phyloP scores from a whole-genome alignment of 1,284 basidiomycete species.

The Cryptococcus hybrid region DNA sequence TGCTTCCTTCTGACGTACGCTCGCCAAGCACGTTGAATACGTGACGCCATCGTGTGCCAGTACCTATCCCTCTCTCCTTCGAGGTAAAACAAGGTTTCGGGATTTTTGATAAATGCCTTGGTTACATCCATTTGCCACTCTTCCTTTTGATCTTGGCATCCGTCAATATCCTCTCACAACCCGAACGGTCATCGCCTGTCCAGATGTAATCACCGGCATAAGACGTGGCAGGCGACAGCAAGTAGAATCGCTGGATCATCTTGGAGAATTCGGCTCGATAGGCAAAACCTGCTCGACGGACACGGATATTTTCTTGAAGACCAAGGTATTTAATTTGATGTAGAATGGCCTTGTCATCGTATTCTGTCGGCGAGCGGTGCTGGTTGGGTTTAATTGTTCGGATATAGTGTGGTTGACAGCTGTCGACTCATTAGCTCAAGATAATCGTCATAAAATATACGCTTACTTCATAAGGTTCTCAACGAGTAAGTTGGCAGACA shows the following conservation, averaged over 20 bases:
- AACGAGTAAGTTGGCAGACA: conserved; percentile 90
- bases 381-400: conserved; percentile 99
- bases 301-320: conserved; percentile 97
- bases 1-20: conserved; percentile 94
- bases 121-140: conserved; percentile 99
- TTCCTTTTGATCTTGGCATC: conserved; percentile 95
- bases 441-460: neutral
- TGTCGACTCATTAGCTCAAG: conserved; percentile 58
- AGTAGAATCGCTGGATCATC: conserved; percentile 97
- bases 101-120: conserved; percentile 99
- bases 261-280: conserved; percentile 88
- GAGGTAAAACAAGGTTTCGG: conserved; percentile 96
- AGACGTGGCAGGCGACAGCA: conserved; percentile 90
- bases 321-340: conserved; percentile 99
- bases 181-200: conserved; percentile 85
- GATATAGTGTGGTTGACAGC: conserved; percentile 96
- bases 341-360: conserved; percentile 89
- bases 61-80: conserved; percentile 99
- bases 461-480: conserved; percentile 54
- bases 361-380: conserved; percentile 89
- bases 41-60: conserved; percentile 99
- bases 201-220: conserved; percentile 99
- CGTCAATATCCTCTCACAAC: conserved; percentile 87
- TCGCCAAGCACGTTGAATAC: conserved; percentile 95
- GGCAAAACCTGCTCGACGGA: conserved; percentile 95